Base-by-base conservation (phyloP, 1,284 basidiomycete species). In the Porogramme epimiltina region DNA sequence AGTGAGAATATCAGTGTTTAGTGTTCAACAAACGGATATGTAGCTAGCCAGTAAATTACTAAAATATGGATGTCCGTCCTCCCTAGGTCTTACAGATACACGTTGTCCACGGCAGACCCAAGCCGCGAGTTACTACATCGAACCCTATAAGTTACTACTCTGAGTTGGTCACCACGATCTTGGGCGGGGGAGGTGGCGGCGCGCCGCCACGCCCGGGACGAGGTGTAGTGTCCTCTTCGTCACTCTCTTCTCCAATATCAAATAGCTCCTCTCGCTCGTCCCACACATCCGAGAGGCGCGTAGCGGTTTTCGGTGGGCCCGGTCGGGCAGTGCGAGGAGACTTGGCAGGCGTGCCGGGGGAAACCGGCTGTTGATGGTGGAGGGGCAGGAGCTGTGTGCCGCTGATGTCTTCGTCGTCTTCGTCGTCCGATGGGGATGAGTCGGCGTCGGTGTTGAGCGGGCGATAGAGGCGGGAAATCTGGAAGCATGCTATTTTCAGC, bases 211-310 rank as follows among this genome's bases (percentile, higher is more conserved):
- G 52, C n/a, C 24, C 24, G 49, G 31, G 45, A 33, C 13, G 19
- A 18, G 42, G 34, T 16, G 34, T 37, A 18, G 48, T 51, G 20
- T 61, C 64, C 9, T 64, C 65, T 19, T 85, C 84, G n/a, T 84
- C 82, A 60, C 79, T 82, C 45, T 81, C 80, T 16, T 72, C 78
- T 5, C 87, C 89, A 52, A 90, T 76, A 31, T 75, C 84, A 64
- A 92, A 92, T 34, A 89, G 56, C 50, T 90, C 89, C 66, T 91
- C 88, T 18, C 82, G 76, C 61, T 89, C 86, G 58, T 91, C 85
- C 87, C 88, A 90, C 23, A 89, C 82, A 62, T 91, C 77, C 11
- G 76, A 75, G 33, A 89, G 70, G 20, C 76, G 69, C 25, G 69
- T 63, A 46, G 56, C 46, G 34, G 34, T 48, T 54, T 64, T 2